Evolutionary conservation across 2,329 filamentous ascomycete species (phyloP), one percentile per base, ranked within the genome.

Genomic region (Botrytis galanthina): DNA sequence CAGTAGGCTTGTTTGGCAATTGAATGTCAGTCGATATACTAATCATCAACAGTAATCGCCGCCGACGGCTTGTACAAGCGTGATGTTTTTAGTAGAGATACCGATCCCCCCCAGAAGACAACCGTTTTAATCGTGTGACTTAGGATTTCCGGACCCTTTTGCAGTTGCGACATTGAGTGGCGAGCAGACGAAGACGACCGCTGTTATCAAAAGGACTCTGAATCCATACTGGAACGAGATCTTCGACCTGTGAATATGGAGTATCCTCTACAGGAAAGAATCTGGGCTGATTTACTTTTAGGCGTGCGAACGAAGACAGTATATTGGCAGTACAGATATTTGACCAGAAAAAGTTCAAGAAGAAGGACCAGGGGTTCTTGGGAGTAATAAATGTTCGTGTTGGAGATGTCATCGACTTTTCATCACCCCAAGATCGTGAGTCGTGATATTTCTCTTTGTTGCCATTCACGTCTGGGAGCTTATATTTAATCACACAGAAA

Each of bases 191-290:
- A 94, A 95, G 84, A 98, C 96, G n/a, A 99, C 96, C 18, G 92
- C 92, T 54, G 96, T 98, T 78, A 97, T 96, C 83, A 98, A 98
- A 85, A 93, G 96, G 84, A 98, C 96, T 18, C 86, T 99, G 83
- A 98, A 98, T 83, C 96, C 96, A n/a, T 99, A 99, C 83, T 99
- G 96, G 96, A 99, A 99, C 84, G 96, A 99, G 86, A 94, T 91
- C 81, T 99, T 99, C 85, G 96, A 99, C 84, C 92, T 99, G 96
- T 98, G 71, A 78, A 75, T 75, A 76, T 77, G 59, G 67, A 46
- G 16, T 48, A 22, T 59, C 54, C 67, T 39, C 26, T 70, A 5
- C 48, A 35, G 39, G 29, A 67, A 62, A 61, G 48, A 57, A 14
- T 68, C 63, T 59, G 69, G 70, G 67, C 78, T 79, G 77, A 76